These are phyloP conservation scores for Coleophoma crateriformis DNA, from an alignment of 2,329 filamentous ascomycete species.

Conservation along the genomic window DNA sequence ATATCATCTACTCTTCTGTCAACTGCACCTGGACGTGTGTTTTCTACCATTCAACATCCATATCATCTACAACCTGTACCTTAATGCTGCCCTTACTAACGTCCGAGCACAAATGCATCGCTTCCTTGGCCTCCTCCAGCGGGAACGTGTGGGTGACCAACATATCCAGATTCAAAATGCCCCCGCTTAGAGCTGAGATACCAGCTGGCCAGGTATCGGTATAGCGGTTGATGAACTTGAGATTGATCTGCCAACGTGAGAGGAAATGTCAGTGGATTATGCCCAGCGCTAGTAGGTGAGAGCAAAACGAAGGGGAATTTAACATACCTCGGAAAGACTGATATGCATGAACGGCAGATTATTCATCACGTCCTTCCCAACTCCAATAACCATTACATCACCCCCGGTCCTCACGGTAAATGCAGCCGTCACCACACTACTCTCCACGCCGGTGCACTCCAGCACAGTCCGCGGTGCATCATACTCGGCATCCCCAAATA, in stretches of 20 bases:
- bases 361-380: slow-evolving; percentile 56
- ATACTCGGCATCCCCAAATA: slow-evolving; percentile 46
- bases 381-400: slow-evolving; percentile 58
- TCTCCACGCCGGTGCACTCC: slow-evolving; percentile 63
- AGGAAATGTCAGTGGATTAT: too few relatives aligned
- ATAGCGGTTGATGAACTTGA: slow-evolving; percentile 68
- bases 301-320: neutral
- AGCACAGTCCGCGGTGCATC: slow-evolving; percentile 51
- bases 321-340: slow-evolving; percentile 18
- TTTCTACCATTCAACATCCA: slow-evolving; percentile 4
- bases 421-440: slow-evolving; percentile 52
- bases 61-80: slow-evolving; percentile 51
- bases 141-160: slow-evolving; percentile 59
- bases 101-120: slow-evolving; percentile 47
- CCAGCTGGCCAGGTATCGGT: slow-evolving; percentile 64
- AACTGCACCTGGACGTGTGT: too few relatives aligned
- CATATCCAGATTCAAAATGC: slow-evolving; percentile 54
- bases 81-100: slow-evolving; percentile 50
- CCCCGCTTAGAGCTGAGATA: slow-evolving; percentile 53
- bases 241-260: slow-evolving; percentile 45
- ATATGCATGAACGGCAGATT: slow-evolving; percentile 37
- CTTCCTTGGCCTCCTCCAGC: slow-evolving; percentile 55
- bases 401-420: slow-evolving; percentile 54
- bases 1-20: too few relatives aligned
- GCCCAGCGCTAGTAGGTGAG: too few relatives aligned